phyloP scores from a whole-genome alignment of 2,329 filamentous ascomycete genomes.

The Scedosporium minutisporum region DNA sequence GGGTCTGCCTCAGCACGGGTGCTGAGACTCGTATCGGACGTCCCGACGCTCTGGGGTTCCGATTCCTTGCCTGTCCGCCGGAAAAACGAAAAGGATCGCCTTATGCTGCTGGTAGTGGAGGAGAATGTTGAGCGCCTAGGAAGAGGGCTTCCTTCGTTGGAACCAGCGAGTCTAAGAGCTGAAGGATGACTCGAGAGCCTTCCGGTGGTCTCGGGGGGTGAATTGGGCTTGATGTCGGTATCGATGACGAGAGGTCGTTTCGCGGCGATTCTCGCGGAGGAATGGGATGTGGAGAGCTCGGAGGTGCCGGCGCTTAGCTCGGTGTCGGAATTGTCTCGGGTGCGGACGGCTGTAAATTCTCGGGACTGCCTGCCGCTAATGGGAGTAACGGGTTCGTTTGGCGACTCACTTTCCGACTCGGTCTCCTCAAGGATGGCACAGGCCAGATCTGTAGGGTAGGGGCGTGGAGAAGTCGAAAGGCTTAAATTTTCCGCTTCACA shows the following conservation, averaged over 20 bases:
- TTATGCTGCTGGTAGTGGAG: not conserved
- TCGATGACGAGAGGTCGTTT: constrained; percentile 2
- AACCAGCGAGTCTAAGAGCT: not conserved
- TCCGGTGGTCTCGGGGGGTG: not conserved
- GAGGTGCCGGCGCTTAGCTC: not conserved
- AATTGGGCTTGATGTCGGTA: not conserved
- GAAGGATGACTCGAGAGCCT: not conserved
- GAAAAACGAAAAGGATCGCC: constrained; percentile 5
- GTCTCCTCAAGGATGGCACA: constrained; percentile 7
- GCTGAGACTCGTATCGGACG: constrained; percentile 2
- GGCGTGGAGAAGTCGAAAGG: not conserved
- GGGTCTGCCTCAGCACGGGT: not conserved
- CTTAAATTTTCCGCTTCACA: not conserved
- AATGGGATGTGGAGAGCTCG: not conserved
- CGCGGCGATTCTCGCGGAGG: not conserved
- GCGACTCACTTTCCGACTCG: constrained; percentile 7
- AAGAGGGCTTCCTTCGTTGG: not conserved
- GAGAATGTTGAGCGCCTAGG: constrained; percentile 3
- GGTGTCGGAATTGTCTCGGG: constrained; percentile 6
- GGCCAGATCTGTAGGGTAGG: constrained; percentile 5
- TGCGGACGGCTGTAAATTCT: constrained; percentile 8
- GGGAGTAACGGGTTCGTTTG: constrained; percentile 7
- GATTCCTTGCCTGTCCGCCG: constrained; percentile 1
- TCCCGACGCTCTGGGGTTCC: not conserved
- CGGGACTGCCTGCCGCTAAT: constrained; percentile 7